A percentile compares a stretch with the other conserved stretches of the same genome.
Evolutionary conservation across 2,329 filamentous ascomycete genomes (phyloP).

Genomic region (Ophiostoma fasciatum): DNA sequence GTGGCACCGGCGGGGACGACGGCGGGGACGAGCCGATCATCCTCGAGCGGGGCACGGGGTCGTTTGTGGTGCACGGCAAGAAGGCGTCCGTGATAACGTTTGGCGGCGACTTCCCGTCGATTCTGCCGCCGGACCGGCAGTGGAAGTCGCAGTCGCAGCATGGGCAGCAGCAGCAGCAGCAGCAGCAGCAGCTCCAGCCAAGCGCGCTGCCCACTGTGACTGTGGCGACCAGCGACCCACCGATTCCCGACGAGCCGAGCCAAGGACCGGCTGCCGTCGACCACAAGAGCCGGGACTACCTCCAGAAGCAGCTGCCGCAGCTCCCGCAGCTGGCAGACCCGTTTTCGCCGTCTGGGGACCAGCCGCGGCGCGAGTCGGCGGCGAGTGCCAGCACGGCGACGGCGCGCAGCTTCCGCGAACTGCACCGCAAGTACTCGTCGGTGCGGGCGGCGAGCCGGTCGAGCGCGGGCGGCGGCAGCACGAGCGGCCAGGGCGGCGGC

Average conservation of each 20-base stretch:
- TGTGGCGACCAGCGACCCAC: no score
- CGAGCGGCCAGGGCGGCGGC: no score
- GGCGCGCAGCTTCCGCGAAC: slow-evolving; percentile 47
- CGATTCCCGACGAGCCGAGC: no score
- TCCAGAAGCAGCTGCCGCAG: no score
- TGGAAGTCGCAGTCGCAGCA: slow-evolving; percentile 33
- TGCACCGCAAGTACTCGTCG: slow-evolving; percentile 45
- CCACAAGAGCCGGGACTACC: no score
- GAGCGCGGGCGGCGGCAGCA: slow-evolving; percentile 6
- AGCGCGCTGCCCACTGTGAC: no score
- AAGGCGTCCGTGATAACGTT: slow-evolving; percentile 97
- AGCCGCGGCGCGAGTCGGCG: slow-evolving; percentile 44
- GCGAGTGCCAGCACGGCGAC: slow-evolving; percentile 54
- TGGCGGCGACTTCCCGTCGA: slow-evolving; percentile 72
- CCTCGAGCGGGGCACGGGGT: slow-evolving; percentile 64
- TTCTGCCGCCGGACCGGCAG: slow-evolving; percentile 50
- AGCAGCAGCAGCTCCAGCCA: slow-evolving; percentile 26
- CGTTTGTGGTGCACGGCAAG: slow-evolving; percentile 94
- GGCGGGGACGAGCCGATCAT: slow-evolving; percentile 41
- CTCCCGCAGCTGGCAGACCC: no score
- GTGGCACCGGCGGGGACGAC: no score
- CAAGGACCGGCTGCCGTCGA: no score
- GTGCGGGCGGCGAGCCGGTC: slow-evolving; percentile 28
- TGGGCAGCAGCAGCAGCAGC: slow-evolving; percentile 11
- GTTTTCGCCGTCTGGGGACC: no score